Evolutionary conservation across 2,329 filamentous ascomycete genomes (phyloP), one percentile per base, ranked within the genome.

Genomic region (Bretziella fagacearum): DNA sequence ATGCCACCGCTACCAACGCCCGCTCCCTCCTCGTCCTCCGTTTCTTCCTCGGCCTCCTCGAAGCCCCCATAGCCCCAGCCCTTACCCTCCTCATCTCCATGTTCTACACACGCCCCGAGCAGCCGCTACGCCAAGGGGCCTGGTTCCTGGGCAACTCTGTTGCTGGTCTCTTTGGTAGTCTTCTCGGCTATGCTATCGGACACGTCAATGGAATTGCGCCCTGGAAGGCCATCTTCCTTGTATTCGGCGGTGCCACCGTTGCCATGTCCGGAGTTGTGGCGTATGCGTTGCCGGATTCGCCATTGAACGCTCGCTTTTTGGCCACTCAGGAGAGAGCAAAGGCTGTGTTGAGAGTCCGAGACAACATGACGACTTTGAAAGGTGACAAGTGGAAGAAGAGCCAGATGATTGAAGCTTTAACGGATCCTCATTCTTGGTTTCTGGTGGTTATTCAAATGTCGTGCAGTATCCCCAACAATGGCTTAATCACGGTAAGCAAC

Each of bases 171-270:
- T 54, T 56, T 17, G 56, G 56, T 7, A 39, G 39, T 5, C 25
- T 47, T 2, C 29, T 41, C 51, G 55, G 49, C 17, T 58, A 54
- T 27, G 55, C 52, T 15, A 57, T 57, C 35, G 55, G 55, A 20
- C 55, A 56, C 26, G 25, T 52, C 1, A 18, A 45, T 0, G 61
- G 64, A 5, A 61, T 73, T 4, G 60, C 64, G 0, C 57, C 62
- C 20, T 76, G 71, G 71, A 71, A 69, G 64, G 73, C 71, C 50
- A 65, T 75, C 26, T 78, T 74, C 58, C 53, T 76, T 10, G 73
- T 77, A 50, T 74, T 75, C 53, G 66, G 71, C 1, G 67, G 69
- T 52, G 65, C 75, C 49, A 71, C 71, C 18, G 58, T 67, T 18
- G 55, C 62, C 17, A 74, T 71, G 67, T 73, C 26, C 1, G 57